phyloP scores from a whole-genome alignment of 768 basidiomycete genomes.

The Termitomyces sp. region DNA sequence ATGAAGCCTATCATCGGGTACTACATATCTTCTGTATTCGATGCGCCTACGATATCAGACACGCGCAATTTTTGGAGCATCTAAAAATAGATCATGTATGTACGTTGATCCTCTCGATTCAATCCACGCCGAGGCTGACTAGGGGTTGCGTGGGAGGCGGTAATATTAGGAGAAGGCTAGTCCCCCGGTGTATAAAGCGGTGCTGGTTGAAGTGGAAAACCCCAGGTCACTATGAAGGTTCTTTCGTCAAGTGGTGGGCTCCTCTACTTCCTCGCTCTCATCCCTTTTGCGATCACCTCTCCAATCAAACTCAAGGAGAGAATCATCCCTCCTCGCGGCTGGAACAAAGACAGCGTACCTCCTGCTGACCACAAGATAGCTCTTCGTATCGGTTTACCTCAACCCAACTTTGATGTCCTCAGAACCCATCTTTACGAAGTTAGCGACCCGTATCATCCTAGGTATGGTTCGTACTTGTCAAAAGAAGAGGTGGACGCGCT shows the following conservation, averaged over 20 bases:
- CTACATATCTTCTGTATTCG: background rate
- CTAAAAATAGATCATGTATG: slow-evolving; percentile 5
- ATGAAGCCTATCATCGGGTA: background rate
- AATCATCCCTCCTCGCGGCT: slow-evolving; percentile 36
- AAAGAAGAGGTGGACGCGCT: slow-evolving; percentile 62
- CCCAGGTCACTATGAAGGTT: slow-evolving; percentile 5
- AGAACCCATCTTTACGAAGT: slow-evolving; percentile 50
- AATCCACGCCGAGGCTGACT: background rate
- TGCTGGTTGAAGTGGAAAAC: background rate
- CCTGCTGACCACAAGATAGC: slow-evolving; percentile 39
- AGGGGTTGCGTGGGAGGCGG: background rate
- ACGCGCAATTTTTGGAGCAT: background rate
- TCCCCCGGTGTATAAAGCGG: background rate
- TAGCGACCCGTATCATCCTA: slow-evolving; percentile 46
- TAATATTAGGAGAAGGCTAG: background rate
- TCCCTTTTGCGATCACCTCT: slow-evolving; percentile 3
- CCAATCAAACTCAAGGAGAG: slow-evolving; percentile 26
- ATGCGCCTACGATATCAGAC: background rate
- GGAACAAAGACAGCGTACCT: slow-evolving; percentile 41
- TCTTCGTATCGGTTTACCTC: slow-evolving; percentile 53
- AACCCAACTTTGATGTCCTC: slow-evolving; percentile 41
- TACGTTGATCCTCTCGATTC: background rate
- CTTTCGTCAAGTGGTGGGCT: background rate
- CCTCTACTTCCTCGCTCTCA: slow-evolving; percentile 5
- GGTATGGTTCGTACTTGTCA: slow-evolving; percentile 50